phyloP scores from a whole-genome alignment of 2,329 filamentous ascomycete genomes.

The Alternaria burnsii region DNA sequence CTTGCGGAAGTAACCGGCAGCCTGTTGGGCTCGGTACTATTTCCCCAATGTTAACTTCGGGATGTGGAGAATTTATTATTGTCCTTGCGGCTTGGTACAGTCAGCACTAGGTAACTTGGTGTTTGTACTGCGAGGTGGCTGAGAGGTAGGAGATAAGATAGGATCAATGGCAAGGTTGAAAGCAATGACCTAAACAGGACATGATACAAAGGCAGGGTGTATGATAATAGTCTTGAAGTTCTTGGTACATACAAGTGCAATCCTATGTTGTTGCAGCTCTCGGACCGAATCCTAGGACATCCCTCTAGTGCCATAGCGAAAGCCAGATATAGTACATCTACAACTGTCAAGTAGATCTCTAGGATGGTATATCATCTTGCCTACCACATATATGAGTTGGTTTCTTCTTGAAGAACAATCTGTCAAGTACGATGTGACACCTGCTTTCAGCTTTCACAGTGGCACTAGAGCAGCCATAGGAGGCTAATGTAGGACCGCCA shows the following conservation, averaged over 20 bases:
- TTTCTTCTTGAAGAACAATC: neutral
- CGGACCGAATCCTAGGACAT: too few species aligned
- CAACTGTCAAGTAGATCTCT: neutral
- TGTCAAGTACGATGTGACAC: neutral
- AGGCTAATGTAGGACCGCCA: too few species aligned
- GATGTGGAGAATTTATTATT: neutral
- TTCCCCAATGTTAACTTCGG: neutral
- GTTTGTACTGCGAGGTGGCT: neutral
- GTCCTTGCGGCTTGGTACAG: neutral
- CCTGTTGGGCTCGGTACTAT: neutral
- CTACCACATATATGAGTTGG: neutral
- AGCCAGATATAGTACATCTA: neutral
- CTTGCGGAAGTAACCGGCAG: conserved; percentile 1
- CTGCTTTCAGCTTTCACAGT: neutral
- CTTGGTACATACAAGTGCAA: too few species aligned
- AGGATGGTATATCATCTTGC: neutral
- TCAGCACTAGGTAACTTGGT: neutral
- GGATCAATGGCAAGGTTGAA: too few species aligned
- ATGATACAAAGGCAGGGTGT: neutral
- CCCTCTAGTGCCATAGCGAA: neutral
- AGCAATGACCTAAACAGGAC: neutral
- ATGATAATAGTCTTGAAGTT: too few species aligned
- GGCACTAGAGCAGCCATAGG: neutral
- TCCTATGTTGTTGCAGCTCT: too few species aligned
- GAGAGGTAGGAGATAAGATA: neutral